These are phyloP conservation scores for Ustilago bromivora DNA, from an alignment of 1,284 basidiomycete genomes.

Conservation along the genomic window DNA sequence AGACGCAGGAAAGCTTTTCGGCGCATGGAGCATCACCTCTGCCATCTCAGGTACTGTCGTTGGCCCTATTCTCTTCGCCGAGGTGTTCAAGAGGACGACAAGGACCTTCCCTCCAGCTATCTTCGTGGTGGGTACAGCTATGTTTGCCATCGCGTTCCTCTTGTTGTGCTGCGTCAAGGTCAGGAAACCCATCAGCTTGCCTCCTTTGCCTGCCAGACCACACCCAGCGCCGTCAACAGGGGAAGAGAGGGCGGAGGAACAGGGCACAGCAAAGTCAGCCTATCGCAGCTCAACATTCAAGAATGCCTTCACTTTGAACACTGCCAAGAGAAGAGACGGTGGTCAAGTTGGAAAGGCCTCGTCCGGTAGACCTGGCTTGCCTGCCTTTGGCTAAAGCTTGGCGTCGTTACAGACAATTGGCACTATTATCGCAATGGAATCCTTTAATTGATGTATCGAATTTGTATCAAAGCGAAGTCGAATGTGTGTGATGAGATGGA, in stretches of 20 bases:
- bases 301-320: constrained; percentile 31
- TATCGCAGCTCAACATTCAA: constrained; percentile 34
- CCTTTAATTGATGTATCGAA: background rate
- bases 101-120: constrained; percentile 53
- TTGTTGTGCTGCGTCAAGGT: constrained; percentile 54
- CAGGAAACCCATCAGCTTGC: constrained; percentile 50
- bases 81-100: constrained; percentile 53
- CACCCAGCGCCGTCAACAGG: constrained; percentile 6
- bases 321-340: constrained; percentile 7
- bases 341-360: background rate
- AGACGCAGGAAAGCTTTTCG: constrained; percentile 67
- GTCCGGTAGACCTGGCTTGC: constrained; percentile 16
- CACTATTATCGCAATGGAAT: background rate
- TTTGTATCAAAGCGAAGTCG: no score
- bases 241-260: constrained; percentile 5
- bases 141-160: constrained; percentile 42
- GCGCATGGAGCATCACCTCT: constrained; percentile 64
- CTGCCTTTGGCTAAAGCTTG: constrained; percentile 15
- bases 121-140: constrained; percentile 46
- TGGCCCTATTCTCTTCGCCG: constrained; percentile 63
- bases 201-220: constrained; percentile 53
- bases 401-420: background rate
- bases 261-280: constrained; percentile 9
- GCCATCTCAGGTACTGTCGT: constrained; percentile 61
- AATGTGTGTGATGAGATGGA: background rate